Conservation (phyloP, 306 rosid species). For the Arachis stenosperma region DNA sequence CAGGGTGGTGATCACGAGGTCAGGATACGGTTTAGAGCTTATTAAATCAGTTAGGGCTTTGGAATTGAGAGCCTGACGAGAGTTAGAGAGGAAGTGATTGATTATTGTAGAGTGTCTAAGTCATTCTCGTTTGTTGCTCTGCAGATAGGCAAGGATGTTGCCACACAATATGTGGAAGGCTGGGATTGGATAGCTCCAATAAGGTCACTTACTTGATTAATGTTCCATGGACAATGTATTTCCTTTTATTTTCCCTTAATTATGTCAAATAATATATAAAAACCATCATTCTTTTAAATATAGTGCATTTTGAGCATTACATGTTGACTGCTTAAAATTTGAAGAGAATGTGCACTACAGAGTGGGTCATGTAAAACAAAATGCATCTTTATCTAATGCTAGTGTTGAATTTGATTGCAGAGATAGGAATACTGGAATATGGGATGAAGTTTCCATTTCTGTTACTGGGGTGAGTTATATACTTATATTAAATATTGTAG, state of each 20-base stretch:
- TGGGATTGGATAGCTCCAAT: conserved; percentile 99
- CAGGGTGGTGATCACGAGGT: conserved; percentile 99
- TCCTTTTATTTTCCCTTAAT: conserved; percentile 20
- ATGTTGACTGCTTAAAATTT: conserved; percentile 20
- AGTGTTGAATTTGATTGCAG: conserved; percentile 52
- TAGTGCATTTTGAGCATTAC: conserved; percentile 8
- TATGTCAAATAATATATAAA: background rate
- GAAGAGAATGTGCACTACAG: conserved; percentile 26
- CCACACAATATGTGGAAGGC: conserved; percentile 92
- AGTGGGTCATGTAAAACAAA: conserved; percentile 25
- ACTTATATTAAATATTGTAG: conserved; percentile 43
- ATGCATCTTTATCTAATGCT: conserved; percentile 31
- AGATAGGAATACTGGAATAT: conserved; percentile 98
- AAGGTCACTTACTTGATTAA: conserved; percentile 63
- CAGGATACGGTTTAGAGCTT: conserved; percentile 31
- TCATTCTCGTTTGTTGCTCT: conserved; percentile 16
- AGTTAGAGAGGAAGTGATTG: conserved; percentile 15
- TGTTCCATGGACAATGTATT: conserved; percentile 4
- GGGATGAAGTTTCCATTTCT: conserved; percentile 91
- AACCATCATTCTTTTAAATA: too few relatives aligned
- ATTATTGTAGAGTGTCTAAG: conserved; percentile 30
- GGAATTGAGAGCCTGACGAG: background rate
- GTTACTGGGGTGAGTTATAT: conserved; percentile 81
- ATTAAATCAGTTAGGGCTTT: background rate
- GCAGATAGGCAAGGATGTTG: conserved; percentile 96